Evolutionary conservation across 441 rosid species (phyloP), one percentile per base, ranked within the genome.

Genomic region (Hura crepitans): DNA sequence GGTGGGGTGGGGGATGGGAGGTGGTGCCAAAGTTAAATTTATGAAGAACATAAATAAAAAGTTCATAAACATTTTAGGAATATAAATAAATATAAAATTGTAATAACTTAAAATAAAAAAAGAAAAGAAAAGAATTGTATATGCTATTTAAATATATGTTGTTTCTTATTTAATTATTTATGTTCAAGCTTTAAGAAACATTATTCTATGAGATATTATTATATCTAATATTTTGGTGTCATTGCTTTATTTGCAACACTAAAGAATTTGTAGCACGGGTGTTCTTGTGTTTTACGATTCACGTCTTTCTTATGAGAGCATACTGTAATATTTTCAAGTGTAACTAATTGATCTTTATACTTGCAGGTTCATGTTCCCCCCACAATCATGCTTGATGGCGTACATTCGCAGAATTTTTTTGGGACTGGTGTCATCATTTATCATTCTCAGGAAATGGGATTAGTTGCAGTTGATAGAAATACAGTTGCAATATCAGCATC

Each of bases 331-430:
- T n/a, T n/a, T 15, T 57, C 30, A 28, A 58, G 39, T 65, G 45
- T 35, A 22, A 30, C 58, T 18, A 22, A 6, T 10, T 31, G 46
- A 13, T 23, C 30, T 53, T 56, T 58, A 28, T 74, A 2, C 50
- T 67, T 79, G 75, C 83, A 93, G 99, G 99, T 96, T 85, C 92
- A 92, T 77, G 97, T 96, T 75, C 99, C 99, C 60, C 92, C 87
- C 14, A 87, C 99, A 27, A 83, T 96, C 79, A 86, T 92, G 93
- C 89, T 89, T 82, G 99, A 96, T 80, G 98, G 99, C 47, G 96
- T 89, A 72, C 96, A 93, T 80, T 86, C 96, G n/a, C 96, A 89
- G 72, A 92, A 88, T 66, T 93, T 89, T 77, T 91, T 87, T 80
- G 98, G 99, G 75, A 93, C 97, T 54, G 99, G 99, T 59, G 89